A percentile compares a stretch with the other conserved stretches of the same genome.
phyloP scores from a whole-genome alignment of 305 asterid genomes.

The Fraxinus sp. region DNA sequence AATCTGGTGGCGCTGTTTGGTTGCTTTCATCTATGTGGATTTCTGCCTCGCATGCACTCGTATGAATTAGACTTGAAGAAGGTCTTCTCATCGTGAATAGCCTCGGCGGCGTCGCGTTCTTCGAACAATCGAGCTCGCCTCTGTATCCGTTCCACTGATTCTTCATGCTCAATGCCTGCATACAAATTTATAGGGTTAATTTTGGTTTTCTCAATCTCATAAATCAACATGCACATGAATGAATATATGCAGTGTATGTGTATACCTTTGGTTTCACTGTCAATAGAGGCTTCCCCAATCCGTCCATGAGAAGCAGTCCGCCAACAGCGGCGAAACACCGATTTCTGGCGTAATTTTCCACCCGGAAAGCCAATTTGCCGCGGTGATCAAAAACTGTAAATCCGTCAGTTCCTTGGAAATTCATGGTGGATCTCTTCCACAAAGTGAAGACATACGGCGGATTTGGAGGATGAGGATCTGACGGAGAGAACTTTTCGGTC shows the following conservation, averaged over 20 bases:
- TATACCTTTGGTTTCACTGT: constrained; percentile 41
- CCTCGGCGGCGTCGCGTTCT: not conserved
- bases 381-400: constrained; percentile 37
- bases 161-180: constrained; percentile 25
- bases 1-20: constrained; percentile 14
- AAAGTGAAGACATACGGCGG: constrained; percentile 29
- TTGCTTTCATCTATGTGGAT: constrained; percentile 16
- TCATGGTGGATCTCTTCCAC: constrained; percentile 48
- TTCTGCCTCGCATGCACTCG: constrained; percentile 32
- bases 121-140: constrained; percentile 24
- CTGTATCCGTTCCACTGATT: constrained; percentile 40
- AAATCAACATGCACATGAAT: not conserved
- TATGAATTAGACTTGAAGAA: constrained; percentile 1
- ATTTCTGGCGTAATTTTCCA: constrained; percentile 38
- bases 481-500: constrained; percentile 1
- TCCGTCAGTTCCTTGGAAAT: constrained; percentile 47
- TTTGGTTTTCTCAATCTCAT: not conserved
- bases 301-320: constrained; percentile 46
- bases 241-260: not conserved
- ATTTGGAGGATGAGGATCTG: not conserved
- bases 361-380: constrained; percentile 37
- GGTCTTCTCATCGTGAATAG: constrained; percentile 40
- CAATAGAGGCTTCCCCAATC: constrained; percentile 35
- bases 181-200: not conserved
- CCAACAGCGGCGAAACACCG: constrained; percentile 18